Base-by-base conservation (phyloP, 1,284 basidiomycete species). In the Cutaneotrichosporon cavernicola region DNA sequence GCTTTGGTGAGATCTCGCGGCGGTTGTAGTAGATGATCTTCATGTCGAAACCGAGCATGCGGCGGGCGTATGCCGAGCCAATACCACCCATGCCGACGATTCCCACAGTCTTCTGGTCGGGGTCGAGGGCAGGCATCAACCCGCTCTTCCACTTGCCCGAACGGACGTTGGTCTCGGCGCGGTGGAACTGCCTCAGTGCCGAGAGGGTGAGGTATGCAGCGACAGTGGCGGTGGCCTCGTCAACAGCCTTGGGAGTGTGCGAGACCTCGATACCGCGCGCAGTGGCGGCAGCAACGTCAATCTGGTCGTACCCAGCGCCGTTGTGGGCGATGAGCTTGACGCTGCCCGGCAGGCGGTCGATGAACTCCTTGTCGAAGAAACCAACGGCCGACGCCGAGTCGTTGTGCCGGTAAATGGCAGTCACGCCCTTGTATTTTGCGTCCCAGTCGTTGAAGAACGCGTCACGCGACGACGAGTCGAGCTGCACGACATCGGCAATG, bases 1-100 rank as follows among this genome's bases (percentile, higher is more conserved):
- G 91, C 8, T 87, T 87, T 21, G 77, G 76, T 5, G 65, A 60
- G 49, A 84, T 84, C 60, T 83, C 86, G 46, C 82, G 80, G 36
- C 93, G 85, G 82, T 95, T 88, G 79, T 96, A 92, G 67, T 96
- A 85, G 61, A 94, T 83, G 61, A 91, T 87, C 60, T 81, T 82
- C 92, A 96, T 94, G 14, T 89, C 89, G 68, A 79, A 79, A 0
- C 75, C 76, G 47, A 75, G 60, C 10, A 78, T 70, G 43, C 81
- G 72, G 26, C 70, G 68, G 18, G 80, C 81, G 38, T 82, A 72
- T 10, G 78, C 76, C 18, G 71, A 70, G 0, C 93, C 94, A 73
- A 96, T 96, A 1, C 93, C 92, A 38, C 94, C 94, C 55, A 96
- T 86, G 0, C 94, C 93, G 34, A 97, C 85, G 71, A 96, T 90